A percentile compares a stretch with the other conserved stretches of the same genome.
These are phyloP conservation scores for Candida saitoana DNA, from an alignment of 805 yeast genomes.

Conservation along the genomic window DNA sequence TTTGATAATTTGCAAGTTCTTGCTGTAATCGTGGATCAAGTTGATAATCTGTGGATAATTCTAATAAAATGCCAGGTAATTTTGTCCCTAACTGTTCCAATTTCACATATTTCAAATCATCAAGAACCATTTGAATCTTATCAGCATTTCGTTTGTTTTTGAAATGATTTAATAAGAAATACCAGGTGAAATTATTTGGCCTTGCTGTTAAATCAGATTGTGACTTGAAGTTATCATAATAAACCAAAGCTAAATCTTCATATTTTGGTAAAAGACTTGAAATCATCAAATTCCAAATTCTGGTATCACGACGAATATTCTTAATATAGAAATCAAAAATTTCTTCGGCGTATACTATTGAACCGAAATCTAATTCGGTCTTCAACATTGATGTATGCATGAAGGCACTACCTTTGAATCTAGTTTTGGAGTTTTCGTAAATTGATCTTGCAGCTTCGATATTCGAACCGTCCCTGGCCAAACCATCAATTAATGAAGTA, in stretches of 20 bases:
- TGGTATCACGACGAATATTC: slow-evolving; percentile 30
- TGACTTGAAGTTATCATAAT: slow-evolving; percentile 32
- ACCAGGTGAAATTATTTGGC: slow-evolving; percentile 52
- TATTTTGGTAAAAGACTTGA: slow-evolving; percentile 23
- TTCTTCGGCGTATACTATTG: slow-evolving; percentile 24
- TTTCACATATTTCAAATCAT: slow-evolving; percentile 30
- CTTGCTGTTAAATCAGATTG: slow-evolving; percentile 13
- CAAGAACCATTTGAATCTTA: slow-evolving; percentile 31
- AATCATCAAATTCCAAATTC: slow-evolving; percentile 42
- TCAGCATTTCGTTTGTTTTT: slow-evolving; percentile 25
- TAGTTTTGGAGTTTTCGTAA: slow-evolving; percentile 29
- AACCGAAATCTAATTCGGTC: slow-evolving; percentile 43
- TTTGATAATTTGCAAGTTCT: no score
- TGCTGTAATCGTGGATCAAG: not conserved
- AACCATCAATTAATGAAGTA: slow-evolving; percentile 51
- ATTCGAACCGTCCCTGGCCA: slow-evolving; percentile 45
- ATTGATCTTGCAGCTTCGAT: slow-evolving; percentile 49
- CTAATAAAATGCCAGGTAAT: slow-evolving; percentile 33
- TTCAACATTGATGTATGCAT: slow-evolving; percentile 46
- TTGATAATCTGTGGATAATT: not conserved
- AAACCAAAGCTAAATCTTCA: slow-evolving; percentile 39
- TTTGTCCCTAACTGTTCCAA: slow-evolving; percentile 33
- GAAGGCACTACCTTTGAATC: slow-evolving; percentile 29
- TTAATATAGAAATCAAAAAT: slow-evolving; percentile 32
- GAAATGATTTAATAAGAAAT: slow-evolving; percentile 42